A percentile compares a stretch with the other conserved stretches of the same genome.
These are phyloP conservation scores for Pyrenula massariospora DNA, from an alignment of 495 filamentous ascomycete genomes.

Conservation along the genomic window DNA sequence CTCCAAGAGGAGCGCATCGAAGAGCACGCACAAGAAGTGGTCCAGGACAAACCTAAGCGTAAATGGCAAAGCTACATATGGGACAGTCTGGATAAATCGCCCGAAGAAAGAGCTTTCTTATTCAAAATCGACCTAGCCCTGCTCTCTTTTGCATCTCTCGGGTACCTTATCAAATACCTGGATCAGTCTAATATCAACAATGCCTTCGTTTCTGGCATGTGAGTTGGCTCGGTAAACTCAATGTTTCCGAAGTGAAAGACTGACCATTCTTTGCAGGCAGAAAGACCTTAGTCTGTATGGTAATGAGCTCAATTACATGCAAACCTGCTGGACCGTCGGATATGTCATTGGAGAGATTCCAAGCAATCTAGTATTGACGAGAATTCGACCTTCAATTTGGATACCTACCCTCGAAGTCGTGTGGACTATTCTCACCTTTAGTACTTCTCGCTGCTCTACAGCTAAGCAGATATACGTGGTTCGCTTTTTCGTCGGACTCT, in stretches of 20 bases:
- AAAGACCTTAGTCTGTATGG: slow-evolving; percentile 46
- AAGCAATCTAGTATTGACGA: slow-evolving; percentile 44
- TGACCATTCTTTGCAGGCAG: slow-evolving; percentile 44
- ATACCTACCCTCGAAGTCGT: slow-evolving; percentile 44
- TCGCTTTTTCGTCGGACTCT: slow-evolving; percentile 44
- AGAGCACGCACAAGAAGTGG: slow-evolving; percentile 4
- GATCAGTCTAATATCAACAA: slow-evolving; percentile 48
- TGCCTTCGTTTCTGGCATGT: slow-evolving; percentile 38
- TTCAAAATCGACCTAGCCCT: slow-evolving; percentile 48
- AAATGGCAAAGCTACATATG: slow-evolving; percentile 39
- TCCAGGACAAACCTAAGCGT: slow-evolving; percentile 16
- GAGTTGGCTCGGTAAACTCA: too few relatives aligned
- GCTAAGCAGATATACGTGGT: slow-evolving; percentile 41
- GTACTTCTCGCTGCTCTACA: slow-evolving; percentile 31
- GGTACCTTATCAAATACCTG: slow-evolving; percentile 48
- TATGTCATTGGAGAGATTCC: slow-evolving; percentile 54
- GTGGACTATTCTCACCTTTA: slow-evolving; percentile 43
- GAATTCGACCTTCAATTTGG: slow-evolving; percentile 43
- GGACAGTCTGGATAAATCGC: slow-evolving; percentile 51
- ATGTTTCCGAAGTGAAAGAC: neutral
- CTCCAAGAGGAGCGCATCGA: neutral
- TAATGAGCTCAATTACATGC: slow-evolving; percentile 39
- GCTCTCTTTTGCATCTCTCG: slow-evolving; percentile 40
- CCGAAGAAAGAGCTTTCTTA: slow-evolving; percentile 45
- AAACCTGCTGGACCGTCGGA: slow-evolving; percentile 48